Percentiles rank a stretch among this genome's conserved stretches.
Evolutionary conservation across 305 asterid species (phyloP).

Genomic region (Lippia alba): DNA sequence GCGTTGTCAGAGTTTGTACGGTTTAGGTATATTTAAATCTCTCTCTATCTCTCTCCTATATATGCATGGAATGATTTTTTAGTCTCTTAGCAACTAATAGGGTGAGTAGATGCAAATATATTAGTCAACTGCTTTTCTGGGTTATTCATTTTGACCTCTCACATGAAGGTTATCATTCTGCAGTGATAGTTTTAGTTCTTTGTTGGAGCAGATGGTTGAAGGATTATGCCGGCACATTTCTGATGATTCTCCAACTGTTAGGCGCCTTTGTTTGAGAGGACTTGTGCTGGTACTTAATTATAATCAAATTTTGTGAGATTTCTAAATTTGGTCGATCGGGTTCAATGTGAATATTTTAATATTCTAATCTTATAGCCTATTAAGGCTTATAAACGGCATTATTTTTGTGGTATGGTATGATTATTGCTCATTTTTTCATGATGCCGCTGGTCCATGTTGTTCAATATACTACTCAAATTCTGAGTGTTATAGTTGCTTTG

Average conservation of each 20-base stretch:
- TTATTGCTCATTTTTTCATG: conserved; percentile 31
- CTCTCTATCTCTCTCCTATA: too few relatives aligned
- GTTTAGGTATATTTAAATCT: conserved; percentile 61
- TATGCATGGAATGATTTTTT: too few relatives aligned
- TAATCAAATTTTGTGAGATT: conserved; percentile 17
- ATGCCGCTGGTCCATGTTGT: conserved; percentile 87
- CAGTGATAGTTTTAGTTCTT: conserved; percentile 86
- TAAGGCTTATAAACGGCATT: conserved; percentile 13
- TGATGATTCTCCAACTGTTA: conserved; percentile 90
- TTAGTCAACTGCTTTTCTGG: too few relatives aligned
- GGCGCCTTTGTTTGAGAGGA: conserved; percentile 95
- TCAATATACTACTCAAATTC: conserved; percentile 79
- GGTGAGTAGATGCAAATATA: too few relatives aligned
- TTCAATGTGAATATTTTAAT: not conserved
- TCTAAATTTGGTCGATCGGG: not conserved
- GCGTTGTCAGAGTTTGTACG: conserved; percentile 91
- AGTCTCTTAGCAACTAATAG: too few relatives aligned
- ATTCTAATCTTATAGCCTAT: conserved; percentile 12
- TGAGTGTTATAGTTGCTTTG: conserved; percentile 88
- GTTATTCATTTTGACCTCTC: conserved; percentile 26
- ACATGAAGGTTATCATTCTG: conserved; percentile 45
- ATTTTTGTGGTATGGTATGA: not conserved
- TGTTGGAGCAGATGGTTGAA: conserved; percentile 94
- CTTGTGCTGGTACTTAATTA: conserved; percentile 83
- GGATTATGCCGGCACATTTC: conserved; percentile 89